These are phyloP conservation scores for Tolypocladium sp. DNA, from an alignment of 2,329 filamentous ascomycete species.

Conservation along the genomic window DNA sequence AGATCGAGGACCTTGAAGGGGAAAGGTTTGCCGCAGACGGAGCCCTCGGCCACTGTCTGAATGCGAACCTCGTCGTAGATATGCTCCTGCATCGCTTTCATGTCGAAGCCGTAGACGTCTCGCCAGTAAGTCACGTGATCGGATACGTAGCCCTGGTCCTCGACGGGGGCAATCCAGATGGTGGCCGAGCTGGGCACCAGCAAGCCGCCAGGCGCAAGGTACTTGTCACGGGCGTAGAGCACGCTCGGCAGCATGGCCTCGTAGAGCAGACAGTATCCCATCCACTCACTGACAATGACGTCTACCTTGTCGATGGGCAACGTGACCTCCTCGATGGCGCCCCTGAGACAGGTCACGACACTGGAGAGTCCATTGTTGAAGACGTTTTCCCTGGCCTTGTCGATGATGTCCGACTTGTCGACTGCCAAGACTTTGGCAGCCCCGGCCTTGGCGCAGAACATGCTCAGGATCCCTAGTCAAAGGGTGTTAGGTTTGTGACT, in stretches of 20 bases:
- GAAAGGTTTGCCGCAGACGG: slow-evolving; percentile 48
- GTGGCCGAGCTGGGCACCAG: slow-evolving; percentile 82
- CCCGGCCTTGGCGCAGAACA: slow-evolving; percentile 90
- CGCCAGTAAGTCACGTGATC: slow-evolving; percentile 82
- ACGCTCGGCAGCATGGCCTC: slow-evolving; percentile 95
- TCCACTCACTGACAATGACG: slow-evolving; percentile 95
- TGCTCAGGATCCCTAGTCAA: slow-evolving; percentile 65
- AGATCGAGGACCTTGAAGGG: slow-evolving; percentile 71
- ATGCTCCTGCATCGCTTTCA: slow-evolving; percentile 78
- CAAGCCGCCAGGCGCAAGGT: slow-evolving; percentile 69
- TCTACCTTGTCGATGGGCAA: slow-evolving; percentile 76
- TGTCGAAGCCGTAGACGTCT: slow-evolving; percentile 90
- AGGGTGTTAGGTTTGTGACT: not conserved
- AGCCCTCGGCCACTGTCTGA: slow-evolving; percentile 54
- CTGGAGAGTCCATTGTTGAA: slow-evolving; percentile 69
- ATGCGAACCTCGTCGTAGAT: slow-evolving; percentile 78
- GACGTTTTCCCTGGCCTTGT: slow-evolving; percentile 77
- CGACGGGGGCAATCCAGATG: slow-evolving; percentile 72
- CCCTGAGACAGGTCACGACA: slow-evolving; percentile 69
- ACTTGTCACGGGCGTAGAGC: slow-evolving; percentile 77
- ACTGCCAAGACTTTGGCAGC: slow-evolving; percentile 82
- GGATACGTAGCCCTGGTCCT: slow-evolving; percentile 66
- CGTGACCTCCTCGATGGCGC: slow-evolving; percentile 79
- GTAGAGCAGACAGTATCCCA: slow-evolving; percentile 90
- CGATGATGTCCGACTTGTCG: slow-evolving; percentile 84